Evolutionary conservation across 495 filamentous ascomycete genomes (phyloP), one percentile per base, ranked within the genome.

Genomic region (Trichocladium uniseriatum): DNA sequence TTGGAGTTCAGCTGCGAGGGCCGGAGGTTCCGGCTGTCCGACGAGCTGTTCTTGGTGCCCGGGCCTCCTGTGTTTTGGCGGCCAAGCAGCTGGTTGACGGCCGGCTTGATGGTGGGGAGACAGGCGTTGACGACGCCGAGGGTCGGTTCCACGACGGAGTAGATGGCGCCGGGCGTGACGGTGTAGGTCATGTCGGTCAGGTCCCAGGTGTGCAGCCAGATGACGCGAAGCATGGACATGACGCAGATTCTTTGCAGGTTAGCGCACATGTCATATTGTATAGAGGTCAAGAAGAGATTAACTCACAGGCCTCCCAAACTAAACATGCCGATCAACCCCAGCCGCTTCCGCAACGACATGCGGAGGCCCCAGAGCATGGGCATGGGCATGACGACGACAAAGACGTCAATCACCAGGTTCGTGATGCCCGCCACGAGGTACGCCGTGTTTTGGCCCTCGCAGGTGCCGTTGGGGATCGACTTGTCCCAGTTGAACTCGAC

Each of bases 221-320:
- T 41, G 42, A 64, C 48, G 13, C 56, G 58, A 14, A 58, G 27
- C 18, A 55, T 46, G 28, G 51, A 56, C 24, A 64, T 43, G 29
- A 64, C 49, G 42, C 56, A 59, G 14, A 59, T 61, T 10, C 61
- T 64, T 20, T 28, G 11, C 3, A 22, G 13, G 14, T 32, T 37
- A 10, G 27, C 5, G 27, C 10, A 10, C 27, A 29, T 29, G 27
- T 21, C 6, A 5, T 20, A n/a, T n/a, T n/a, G n/a, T n/a, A n/a
- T n/a, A n/a, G n/a, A n/a, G n/a, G 37, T 46, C 7, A 50, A 6
- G 14, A 29, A 29, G 27, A 10, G 5, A 29, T 29, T 29, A 21
- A 56, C 58, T 50, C 41, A 64, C 61, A 64, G 48, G 27, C 62
- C 42, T n/a, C 57, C 54, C 20, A 64, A 43, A n/a, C 56, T 42